Base-by-base conservation (phyloP, 169 alveolate species). In the Cryptosporidium ubiquitum region DNA sequence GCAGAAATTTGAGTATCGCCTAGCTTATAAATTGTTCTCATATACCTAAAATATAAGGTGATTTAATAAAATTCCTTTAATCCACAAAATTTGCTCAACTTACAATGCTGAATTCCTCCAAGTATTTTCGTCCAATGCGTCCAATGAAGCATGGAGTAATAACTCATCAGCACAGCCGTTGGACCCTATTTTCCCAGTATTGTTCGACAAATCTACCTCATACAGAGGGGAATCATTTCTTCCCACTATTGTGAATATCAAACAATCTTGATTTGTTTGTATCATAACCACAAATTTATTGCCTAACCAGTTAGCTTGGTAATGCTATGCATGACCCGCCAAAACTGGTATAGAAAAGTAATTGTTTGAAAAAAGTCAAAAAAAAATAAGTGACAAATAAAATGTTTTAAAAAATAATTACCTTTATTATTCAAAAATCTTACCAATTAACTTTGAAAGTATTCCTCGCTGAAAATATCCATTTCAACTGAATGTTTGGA, bases 181-280 rank as follows among this genome's bases (percentile, higher is more conserved):
- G 31, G 58, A 61, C 6, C 57, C 68, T 20, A 66, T 37, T 31
- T 61, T 79, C 40, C 79, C 73, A 1, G 79, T n/a, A 39, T 40
- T 79, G 44, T 23, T 79, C 9, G 89, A 61, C 29, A 79, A 52
- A 40, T 79, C 89, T 6, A 79, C 89, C 68, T 79, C 89, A 40
- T 79, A 79, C 14, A 79, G 20, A 29, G 89, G 89, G 9, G 79
- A 79, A 35, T 79, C 89, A 18, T 64, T 64, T 29, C 49, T 37
- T n/a, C 89, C 89, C 37, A 79, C 89, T 61, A 79, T 79, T 79
- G 89, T 79, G 44, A 79, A 79, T 42, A 79, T 79, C 55, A 79
- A 61, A 47, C 79, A 60, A 18, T 64, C 89, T 29, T 23, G 35
- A 40, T 61, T 79, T 47, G 64, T 66, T 29, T 35, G 23, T 69